Evolutionary conservation across 2,329 filamentous ascomycete genomes (phyloP), one percentile per base, ranked within the genome.

Genomic region (Rachicladosporium sp.): DNA sequence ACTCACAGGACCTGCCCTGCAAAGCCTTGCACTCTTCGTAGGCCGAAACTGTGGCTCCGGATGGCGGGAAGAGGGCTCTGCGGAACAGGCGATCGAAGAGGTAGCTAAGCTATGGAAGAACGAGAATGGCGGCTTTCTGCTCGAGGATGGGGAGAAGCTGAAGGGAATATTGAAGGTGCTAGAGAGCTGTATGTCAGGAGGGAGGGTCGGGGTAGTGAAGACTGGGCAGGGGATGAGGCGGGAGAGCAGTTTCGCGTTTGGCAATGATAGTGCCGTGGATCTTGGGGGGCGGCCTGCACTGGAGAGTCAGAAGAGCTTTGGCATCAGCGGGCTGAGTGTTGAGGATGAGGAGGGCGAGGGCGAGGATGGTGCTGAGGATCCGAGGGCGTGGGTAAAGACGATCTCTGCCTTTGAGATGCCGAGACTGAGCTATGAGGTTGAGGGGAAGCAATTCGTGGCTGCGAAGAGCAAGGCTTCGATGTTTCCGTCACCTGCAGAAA

Each of bases 41-140:
- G 93, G 91, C 8, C 80, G 84, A 50, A 82, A 94, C 61, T 98
- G 91, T 59, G 91, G 91, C 27, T 88, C 88, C 42, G 86, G 80
- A 78, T 98, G 91, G 91, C 77, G 89, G 52, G 88, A 96, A 65
- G 87, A 93, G 58, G 89, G 93, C 0, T 68, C 95, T 27, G 91
- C 88, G 3, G 93, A 98, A 61, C 81, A 80, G 49, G 85, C 95
- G 9, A 66, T 98, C 29, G 91, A 98, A 53, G 91, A 96, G 61
- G 77, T 88, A 5, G 88, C 91, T 1, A 82, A 83, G 59, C 75
- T 76, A 50, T 98, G 91, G 93, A 96, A 95, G 66, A 84, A 80
- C 49, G 73, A 81, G 43, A 87, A 84, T 56, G 86, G 86, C 1
- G 84, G 84, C 12, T 83, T 94, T 39, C 93, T 98, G 48, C 83